Evolutionary conservation across 345 rosid species (phyloP).

Genomic region (Melaleuca alternifolia): DNA sequence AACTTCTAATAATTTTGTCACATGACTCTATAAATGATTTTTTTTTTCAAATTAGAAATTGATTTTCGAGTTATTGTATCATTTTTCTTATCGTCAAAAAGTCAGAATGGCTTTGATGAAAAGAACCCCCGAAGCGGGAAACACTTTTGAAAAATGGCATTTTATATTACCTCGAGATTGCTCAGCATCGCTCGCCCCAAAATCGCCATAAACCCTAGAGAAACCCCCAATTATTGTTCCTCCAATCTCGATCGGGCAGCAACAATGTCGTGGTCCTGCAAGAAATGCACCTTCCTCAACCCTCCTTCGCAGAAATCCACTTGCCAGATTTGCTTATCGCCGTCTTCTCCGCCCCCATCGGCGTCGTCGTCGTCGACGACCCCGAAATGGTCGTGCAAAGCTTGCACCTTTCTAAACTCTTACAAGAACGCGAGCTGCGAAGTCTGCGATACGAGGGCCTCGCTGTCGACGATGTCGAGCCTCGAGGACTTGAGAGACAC

Average conservation of each 20-base stretch:
- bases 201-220: conserved; percentile 10
- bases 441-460: conserved; percentile 51
- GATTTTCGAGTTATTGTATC: neutral
- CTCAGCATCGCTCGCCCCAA: neutral
- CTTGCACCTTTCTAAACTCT: conserved; percentile 80
- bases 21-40: neutral
- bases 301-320: conserved; percentile 52
- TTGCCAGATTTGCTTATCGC: conserved; percentile 54
- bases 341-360: conserved; percentile 11
- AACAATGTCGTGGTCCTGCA: conserved; percentile 61
- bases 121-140: neutral
- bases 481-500: conserved; percentile 45
- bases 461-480: conserved; percentile 25
- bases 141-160: neutral
- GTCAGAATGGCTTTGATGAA: neutral
- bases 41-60: neutral
- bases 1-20: too few species aligned
- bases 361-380: conserved; percentile 8
- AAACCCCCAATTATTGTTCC: neutral
- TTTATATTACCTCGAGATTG: neutral
- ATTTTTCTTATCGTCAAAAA: neutral
- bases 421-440: conserved; percentile 59
- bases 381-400: conserved; percentile 77
- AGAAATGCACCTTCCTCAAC: conserved; percentile 80
- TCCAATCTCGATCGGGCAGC: neutral